Conservation (phyloP, 495 filamentous ascomycete genomes). For the Amniculicola lignicola region DNA sequence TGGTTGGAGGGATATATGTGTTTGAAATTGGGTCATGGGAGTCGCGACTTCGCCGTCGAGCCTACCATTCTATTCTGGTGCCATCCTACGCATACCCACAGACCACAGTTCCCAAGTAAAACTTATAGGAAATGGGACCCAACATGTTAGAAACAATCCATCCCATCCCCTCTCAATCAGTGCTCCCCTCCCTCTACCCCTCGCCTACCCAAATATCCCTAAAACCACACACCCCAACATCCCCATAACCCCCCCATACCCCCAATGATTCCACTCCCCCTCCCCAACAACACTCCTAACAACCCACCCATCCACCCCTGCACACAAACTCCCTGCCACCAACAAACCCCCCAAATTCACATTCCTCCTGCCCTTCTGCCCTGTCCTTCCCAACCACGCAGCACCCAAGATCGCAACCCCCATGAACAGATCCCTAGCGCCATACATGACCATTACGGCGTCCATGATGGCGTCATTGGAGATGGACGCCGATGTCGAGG, state of each 20-base stretch:
- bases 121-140: too few species aligned
- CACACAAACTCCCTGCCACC: slow-evolving; percentile 46
- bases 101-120: too few species aligned
- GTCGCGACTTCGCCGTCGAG: too few species aligned
- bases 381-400: too few species aligned
- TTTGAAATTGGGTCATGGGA: too few species aligned
- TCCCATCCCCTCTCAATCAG: too few species aligned
- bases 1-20: too few species aligned
- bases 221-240: neutral
- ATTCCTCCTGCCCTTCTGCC: slow-evolving; percentile 45
- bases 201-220: slow-evolving; percentile 1
- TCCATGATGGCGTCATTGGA: slow-evolving; percentile 42
- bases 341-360: slow-evolving; percentile 49
- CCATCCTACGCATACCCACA: too few species aligned
- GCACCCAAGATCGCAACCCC: slow-evolving; percentile 47
- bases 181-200: neutral
- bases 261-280: slow-evolving; percentile 56
- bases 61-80: too few species aligned
- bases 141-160: too few species aligned
- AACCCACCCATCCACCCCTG: slow-evolving; percentile 49
- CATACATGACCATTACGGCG: slow-evolving; percentile 50
- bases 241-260: slow-evolving; percentile 42
- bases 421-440: slow-evolving; percentile 54
- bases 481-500: slow-evolving; percentile 36
- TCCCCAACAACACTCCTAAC: slow-evolving; percentile 41